Base-by-base conservation (phyloP, 2,329 filamentous ascomycete species). In the Ophiognomonia clavigignenti-juglandacearum region DNA sequence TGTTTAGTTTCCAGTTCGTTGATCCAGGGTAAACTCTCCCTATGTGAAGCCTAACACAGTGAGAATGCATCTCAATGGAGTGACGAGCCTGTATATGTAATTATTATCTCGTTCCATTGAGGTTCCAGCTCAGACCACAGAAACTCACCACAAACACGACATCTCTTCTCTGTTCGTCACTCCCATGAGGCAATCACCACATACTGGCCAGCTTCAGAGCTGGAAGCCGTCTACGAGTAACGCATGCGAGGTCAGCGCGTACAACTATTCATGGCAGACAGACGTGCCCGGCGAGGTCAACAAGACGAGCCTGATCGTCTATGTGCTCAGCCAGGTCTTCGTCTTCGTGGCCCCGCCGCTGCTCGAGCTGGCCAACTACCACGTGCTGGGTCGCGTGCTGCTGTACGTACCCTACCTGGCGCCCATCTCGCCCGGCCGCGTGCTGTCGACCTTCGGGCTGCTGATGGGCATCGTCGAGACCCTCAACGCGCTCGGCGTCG, bases 401-500 rank as follows among this genome's bases (percentile, higher is more conserved):
- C 74, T 73, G 60, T 80, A 80, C 58, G 66, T 77, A 3, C 78
- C 77, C 0, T 75, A 78, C 54, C 66, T 74, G 45, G 66, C 75
- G 0, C 76, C 77, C 0, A 58, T 72, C 29, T 60, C 67, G 29
- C 66, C 69, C 0, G 59, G 61, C 29, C 59, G 61, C 18, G 64
- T 71, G 16, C 52, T 69, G 8, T 59, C 60, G 6, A 67, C 61
- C 8, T 72, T 73, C 52, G 63, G 61, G 18, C 57, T 55, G 16
- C 52, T 71, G 9, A 77, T 73, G 18, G 58, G 54, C 4, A 52
- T 77, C 3, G 65, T 81, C 39, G 75, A 79, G 58, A 59, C 64
- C 3, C 58, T 79, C 3, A 73, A 69, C 52, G 72, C 65, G 24
- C 69, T 68, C 56, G 76, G 75, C 39, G 73, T 72, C 6, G 64